Evolutionary conservation across 768 basidiomycete species (phyloP).

Genomic region (Asterophora parasitica): DNA sequence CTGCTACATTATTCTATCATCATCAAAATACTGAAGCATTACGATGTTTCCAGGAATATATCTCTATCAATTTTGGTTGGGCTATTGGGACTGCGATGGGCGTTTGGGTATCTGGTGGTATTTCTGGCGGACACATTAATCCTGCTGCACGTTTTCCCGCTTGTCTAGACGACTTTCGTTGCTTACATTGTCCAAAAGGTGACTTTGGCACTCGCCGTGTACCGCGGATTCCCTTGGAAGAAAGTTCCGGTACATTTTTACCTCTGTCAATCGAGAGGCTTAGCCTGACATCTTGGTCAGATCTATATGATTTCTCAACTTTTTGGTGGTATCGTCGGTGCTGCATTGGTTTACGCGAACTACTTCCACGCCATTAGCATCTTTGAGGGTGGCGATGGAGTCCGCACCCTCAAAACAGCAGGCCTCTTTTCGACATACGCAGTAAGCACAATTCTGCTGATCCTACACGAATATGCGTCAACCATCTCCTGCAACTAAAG

Average conservation of each 20-base stretch:
- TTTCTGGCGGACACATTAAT: conserved; percentile 46
- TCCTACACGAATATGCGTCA: conserved; percentile 43
- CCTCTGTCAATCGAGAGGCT: conserved; percentile 14
- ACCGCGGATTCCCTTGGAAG: conserved; percentile 64
- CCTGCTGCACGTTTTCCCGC: conserved; percentile 24
- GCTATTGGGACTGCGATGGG: conserved; percentile 40
- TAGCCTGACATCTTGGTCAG: neutral
- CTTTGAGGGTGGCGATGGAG: conserved; percentile 49
- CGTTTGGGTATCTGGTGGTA: conserved; percentile 43
- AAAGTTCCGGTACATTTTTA: conserved; percentile 54
- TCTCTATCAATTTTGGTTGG: conserved; percentile 41
- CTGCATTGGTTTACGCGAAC: conserved; percentile 55
- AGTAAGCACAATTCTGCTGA: conserved; percentile 32
- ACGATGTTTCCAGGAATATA: conserved; percentile 30
- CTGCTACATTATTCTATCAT: conserved; percentile 14
- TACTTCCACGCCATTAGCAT: conserved; percentile 66
- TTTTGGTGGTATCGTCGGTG: conserved; percentile 59
- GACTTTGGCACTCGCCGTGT: conserved; percentile 55
- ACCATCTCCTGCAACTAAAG: conserved; percentile 1
- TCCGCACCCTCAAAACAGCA: conserved; percentile 53
- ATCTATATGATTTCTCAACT: conserved; percentile 57
- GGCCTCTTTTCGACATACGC: conserved; percentile 58
- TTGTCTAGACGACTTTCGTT: conserved; percentile 1
- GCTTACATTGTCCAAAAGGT: conserved; percentile 31
- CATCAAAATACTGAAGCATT: conserved; percentile 14